phyloP scores from a whole-genome alignment of 768 basidiomycete genomes.

The Amanita pallidorosea region DNA sequence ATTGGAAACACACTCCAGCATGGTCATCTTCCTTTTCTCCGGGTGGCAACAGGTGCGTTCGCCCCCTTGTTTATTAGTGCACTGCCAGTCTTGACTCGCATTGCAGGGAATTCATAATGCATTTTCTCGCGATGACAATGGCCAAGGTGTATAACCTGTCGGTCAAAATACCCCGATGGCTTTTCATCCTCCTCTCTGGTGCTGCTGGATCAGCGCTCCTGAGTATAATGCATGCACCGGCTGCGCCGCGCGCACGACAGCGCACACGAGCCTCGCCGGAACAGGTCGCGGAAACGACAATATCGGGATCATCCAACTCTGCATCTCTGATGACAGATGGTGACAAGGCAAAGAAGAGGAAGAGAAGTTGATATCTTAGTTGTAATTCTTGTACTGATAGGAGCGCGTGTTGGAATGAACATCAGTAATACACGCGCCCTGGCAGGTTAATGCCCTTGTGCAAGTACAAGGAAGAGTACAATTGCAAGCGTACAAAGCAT shows the following conservation, averaged over 20 bases:
- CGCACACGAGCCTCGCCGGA: not conserved
- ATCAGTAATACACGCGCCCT: no score
- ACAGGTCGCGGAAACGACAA: not conserved
- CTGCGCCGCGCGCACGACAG: slow-evolving; percentile 7
- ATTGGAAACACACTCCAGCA: slow-evolving; percentile 48
- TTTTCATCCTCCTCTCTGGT: slow-evolving; percentile 58
- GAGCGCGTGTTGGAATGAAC: no score
- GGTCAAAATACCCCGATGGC: slow-evolving; percentile 57
- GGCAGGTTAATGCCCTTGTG: not conserved
- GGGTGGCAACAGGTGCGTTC: slow-evolving; percentile 62
- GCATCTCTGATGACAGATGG: not conserved
- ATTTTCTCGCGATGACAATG: slow-evolving; percentile 39
- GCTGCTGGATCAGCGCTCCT: slow-evolving; percentile 56
- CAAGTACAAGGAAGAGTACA: not conserved
- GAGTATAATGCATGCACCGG: slow-evolving; percentile 44
- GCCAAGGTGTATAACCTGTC: slow-evolving; percentile 42
- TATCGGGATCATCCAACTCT: slow-evolving; percentile 2
- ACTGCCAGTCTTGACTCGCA: not conserved
- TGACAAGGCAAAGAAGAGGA: not conserved
- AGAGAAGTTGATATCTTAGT: not conserved
- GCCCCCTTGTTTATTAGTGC: not conserved
- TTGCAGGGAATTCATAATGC: slow-evolving; percentile 57
- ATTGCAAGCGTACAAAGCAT: not conserved
- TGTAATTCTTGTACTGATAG: not conserved
- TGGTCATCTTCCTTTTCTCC: slow-evolving; percentile 68